phyloP scores from a whole-genome alignment of 768 basidiomycete genomes.

The Kwoniella pini region DNA sequence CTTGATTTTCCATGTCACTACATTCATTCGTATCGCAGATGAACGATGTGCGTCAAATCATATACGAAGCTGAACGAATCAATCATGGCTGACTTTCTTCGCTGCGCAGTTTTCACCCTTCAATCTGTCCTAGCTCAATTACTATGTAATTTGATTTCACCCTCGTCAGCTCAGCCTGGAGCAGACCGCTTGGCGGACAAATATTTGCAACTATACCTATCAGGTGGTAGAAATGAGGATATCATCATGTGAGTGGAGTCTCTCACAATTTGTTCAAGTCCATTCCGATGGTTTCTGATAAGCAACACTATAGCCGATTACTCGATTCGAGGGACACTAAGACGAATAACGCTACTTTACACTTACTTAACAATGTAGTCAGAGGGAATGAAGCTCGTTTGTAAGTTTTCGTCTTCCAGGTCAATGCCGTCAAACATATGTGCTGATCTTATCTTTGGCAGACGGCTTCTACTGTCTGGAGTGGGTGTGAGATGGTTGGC shows the following conservation, averaged over 20 bases:
- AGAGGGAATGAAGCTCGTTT: conserved; percentile 62
- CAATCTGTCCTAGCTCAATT: conserved; percentile 73
- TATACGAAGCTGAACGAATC: neutral
- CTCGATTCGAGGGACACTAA: conserved; percentile 67
- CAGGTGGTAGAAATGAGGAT: conserved; percentile 65
- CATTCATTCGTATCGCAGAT: conserved; percentile 71
- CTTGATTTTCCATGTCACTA: conserved; percentile 71
- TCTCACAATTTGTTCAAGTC: neutral
- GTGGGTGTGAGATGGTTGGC: conserved; percentile 63
- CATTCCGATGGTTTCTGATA: too few species aligned
- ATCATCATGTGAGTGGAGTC: conserved; percentile 66
- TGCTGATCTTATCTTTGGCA: neutral
- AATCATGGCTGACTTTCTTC: conserved; percentile 7
- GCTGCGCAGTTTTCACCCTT: conserved; percentile 62
- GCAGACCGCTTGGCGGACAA: conserved; percentile 65
- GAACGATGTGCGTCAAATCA: conserved; percentile 60
- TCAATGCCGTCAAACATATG: neutral
- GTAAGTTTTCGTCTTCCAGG: conserved; percentile 54
- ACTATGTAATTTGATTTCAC: conserved; percentile 80
- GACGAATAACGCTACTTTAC: conserved; percentile 65
- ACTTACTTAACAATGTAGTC: conserved; percentile 73
- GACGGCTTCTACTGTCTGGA: conserved; percentile 21
- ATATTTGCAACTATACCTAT: conserved; percentile 61
- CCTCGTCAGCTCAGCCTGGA: conserved; percentile 63
- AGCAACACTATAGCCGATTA: conserved; percentile 57